phyloP scores from a whole-genome alignment of 2,329 filamentous ascomycete species.

The Fusarium sp. region DNA sequence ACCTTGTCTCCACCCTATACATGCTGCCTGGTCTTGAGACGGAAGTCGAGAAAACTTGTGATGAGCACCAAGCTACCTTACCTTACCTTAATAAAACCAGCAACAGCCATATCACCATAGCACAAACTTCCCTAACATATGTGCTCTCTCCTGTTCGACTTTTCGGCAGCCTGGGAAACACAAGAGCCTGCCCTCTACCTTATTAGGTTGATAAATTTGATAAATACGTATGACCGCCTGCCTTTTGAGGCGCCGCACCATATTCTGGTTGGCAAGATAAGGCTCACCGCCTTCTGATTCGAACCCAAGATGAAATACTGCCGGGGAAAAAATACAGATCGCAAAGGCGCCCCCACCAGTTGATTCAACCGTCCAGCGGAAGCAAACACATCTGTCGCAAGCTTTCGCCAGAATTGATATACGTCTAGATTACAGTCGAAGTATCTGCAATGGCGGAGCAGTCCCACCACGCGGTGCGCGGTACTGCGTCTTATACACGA shows the following conservation, averaged over 20 bases:
- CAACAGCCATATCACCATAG: not conserved
- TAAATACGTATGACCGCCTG: slow-evolving; percentile 36
- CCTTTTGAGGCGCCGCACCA: not conserved
- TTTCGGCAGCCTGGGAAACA: not conserved
- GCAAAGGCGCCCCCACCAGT: slow-evolving; percentile 33
- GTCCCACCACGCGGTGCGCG: slow-evolving; percentile 44
- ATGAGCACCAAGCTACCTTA: not conserved
- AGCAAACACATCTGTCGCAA: slow-evolving; percentile 28
- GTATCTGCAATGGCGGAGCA: slow-evolving; percentile 45
- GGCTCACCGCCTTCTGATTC: slow-evolving; percentile 29
- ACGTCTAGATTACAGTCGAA: not conserved
- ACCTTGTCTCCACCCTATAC: not conserved
- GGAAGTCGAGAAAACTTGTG: not conserved
- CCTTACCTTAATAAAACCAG: not conserved
- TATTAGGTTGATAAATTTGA: not conserved
- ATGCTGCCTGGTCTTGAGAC: not conserved
- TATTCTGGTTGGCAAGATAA: not conserved
- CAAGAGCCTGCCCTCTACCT: not conserved
- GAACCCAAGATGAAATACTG: slow-evolving; percentile 15
- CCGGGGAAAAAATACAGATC: slow-evolving; percentile 39
- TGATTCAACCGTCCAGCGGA: slow-evolving; percentile 4
- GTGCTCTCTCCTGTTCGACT: not conserved
- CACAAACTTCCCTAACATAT: not conserved
- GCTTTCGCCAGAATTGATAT: slow-evolving; percentile 7
- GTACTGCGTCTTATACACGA: slow-evolving; percentile 46